These are phyloP conservation scores for Sedum album DNA, from an alignment of 164 flowering plant genomes.

Conservation along the genomic window DNA sequence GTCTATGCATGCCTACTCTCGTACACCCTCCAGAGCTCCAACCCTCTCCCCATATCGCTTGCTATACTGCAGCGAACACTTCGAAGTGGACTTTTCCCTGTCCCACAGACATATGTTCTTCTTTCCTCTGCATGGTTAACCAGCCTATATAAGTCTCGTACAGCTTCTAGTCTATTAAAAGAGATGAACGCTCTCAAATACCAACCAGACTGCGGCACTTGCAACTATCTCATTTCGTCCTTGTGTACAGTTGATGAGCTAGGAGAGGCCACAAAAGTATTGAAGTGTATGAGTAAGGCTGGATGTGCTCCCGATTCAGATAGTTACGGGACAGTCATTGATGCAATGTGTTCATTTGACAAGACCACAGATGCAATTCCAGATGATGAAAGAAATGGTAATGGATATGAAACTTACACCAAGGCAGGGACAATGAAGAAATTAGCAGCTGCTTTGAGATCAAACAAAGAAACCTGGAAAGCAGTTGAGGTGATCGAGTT, in stretches of 20 bases:
- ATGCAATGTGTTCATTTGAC: constrained; percentile 28
- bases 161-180: constrained; percentile 30
- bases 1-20: constrained; percentile 43
- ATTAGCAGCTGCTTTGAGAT: constrained; percentile 36
- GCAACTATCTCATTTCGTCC: constrained; percentile 58
- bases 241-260: constrained; percentile 51
- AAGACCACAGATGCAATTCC: constrained; percentile 27
- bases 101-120: constrained; percentile 47
- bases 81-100: constrained; percentile 58
- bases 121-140: constrained; percentile 61
- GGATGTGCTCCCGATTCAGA: constrained; percentile 63
- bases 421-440: constrained; percentile 38
- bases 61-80: constrained; percentile 59
- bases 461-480: constrained; percentile 43
- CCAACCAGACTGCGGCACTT: constrained; percentile 43
- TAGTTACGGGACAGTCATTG: constrained; percentile 43
- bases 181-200: constrained; percentile 60
- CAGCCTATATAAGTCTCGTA: constrained; percentile 15
- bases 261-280: constrained; percentile 43
- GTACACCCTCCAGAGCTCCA: constrained; percentile 37
- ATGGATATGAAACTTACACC: constrained; percentile 38
- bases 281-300: constrained; percentile 43
- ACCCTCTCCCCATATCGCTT: constrained; percentile 56
- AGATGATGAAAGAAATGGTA: constrained; percentile 66
- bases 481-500: constrained; percentile 55